Evolutionary conservation across 192 early-diverging fungal species (phyloP), one percentile per base, ranked within the genome.

Genomic region (Nowakowskiella sp.): DNA sequence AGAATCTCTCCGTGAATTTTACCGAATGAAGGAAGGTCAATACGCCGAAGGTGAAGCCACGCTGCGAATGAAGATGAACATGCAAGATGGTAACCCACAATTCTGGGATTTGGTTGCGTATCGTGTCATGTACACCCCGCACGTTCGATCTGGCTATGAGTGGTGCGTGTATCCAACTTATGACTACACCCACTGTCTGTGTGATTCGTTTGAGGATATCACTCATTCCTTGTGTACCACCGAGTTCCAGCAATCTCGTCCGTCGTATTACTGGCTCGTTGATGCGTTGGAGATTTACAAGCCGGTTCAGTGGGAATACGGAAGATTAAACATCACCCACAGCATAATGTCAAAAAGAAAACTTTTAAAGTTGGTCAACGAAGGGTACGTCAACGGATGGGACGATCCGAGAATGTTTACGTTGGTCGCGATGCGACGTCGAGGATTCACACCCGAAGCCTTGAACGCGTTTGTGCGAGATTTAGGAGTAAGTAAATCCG

Each of bases 151-250:
- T 25, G 92, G 86, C 31, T 69, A 80, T 36, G 66, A 86, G 43
- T 99, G 97, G 97, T 89, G 95, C 60, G 90, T 99, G 66, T 99
- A 99, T 65, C 97, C 94, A 43, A 99, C 94, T 6, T 99, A 99
- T 62, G 97, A 99, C 67, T 99, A 85, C 65, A 94, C 94, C 2
- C 97, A 99, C 67, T 99, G 97, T 58, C 76, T 99, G 16, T 88
- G 87, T 53, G 97, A 99, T 69, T 99, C 97, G 13, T 86, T 99
- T 58, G 97, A 99, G 66, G 95, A 99, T 78, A 99, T 99, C 51
- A 94, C 93, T 5, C 97, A 99, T 66, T 98, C 94, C 26, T 80
- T 99, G 48, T 99, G 97, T 77, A 99, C 97, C 0, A 74, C 85
- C 32, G 97, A 99, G 73, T 99, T 99, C 68, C 78, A 62, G 33